Evolutionary conservation across 495 filamentous ascomycete genomes (phyloP).

Genomic region (Annulohypoxylon stygium): DNA sequence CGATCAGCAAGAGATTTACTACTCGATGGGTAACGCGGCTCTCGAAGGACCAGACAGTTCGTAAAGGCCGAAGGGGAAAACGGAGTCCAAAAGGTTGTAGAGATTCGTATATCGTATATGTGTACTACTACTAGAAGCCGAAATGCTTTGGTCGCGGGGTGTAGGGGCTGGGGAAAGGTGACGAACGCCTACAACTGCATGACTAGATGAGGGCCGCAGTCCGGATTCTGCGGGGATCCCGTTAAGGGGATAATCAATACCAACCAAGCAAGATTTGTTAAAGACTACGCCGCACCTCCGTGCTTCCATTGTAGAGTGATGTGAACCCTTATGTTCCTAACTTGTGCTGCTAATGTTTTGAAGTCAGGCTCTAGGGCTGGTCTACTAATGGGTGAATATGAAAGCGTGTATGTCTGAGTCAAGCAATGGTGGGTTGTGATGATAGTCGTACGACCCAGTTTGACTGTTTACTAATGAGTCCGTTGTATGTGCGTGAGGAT

Average conservation of each 20-base stretch:
- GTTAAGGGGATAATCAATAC: constrained; percentile 19
- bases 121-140: constrained; percentile 43
- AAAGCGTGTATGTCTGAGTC: background rate
- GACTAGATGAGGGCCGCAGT: constrained; percentile 32
- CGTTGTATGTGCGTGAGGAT: background rate
- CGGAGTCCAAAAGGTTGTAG: constrained; percentile 40
- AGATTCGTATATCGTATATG: constrained; percentile 44
- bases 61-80: constrained; percentile 19
- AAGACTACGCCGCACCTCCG: constrained; percentile 1
- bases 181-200: constrained; percentile 39
- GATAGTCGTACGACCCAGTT: background rate
- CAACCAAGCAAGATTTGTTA: constrained; percentile 24
- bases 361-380: background rate
- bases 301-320: background rate
- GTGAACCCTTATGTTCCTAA: background rate
- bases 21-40: constrained; percentile 7
- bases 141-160: constrained; percentile 20
- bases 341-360: background rate
- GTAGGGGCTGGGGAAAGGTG: constrained; percentile 21
- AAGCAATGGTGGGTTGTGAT: background rate
- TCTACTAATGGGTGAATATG: background rate
- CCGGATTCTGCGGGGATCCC: constrained; percentile 6
- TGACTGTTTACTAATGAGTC: background rate
- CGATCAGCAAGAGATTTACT: background rate
- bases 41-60: constrained; percentile 1